Evolutionary conservation across 2,329 filamentous ascomycete genomes (phyloP).

Genomic region (Claviceps pusilla): DNA sequence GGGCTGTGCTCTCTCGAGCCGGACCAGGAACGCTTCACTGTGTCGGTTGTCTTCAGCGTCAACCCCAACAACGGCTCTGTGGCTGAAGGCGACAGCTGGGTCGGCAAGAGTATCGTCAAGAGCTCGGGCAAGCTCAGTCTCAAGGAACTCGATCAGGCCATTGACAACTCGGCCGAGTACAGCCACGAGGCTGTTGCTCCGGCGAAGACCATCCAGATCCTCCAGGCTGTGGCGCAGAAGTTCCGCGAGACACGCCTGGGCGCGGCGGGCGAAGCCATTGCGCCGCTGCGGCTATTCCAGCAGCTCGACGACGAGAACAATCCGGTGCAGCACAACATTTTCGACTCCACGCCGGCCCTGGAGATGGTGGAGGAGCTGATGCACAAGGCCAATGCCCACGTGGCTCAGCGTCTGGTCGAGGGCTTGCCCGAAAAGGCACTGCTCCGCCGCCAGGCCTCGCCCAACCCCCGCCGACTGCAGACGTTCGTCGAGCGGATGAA

Average conservation of each 20-base stretch:
- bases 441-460: slow-evolving; percentile 70
- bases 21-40: slow-evolving; percentile 75
- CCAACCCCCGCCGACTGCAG: slow-evolving; percentile 75
- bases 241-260: slow-evolving; percentile 81
- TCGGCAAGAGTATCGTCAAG: slow-evolving; percentile 87
- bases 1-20: slow-evolving; percentile 81
- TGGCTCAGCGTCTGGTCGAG: slow-evolving; percentile 68
- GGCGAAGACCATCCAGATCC: slow-evolving; percentile 62
- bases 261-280: slow-evolving; percentile 62
- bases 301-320: slow-evolving; percentile 97
- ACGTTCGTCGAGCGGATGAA: slow-evolving; percentile 90
- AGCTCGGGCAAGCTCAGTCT: slow-evolving; percentile 76
- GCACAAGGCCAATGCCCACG: slow-evolving; percentile 80
- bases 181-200: slow-evolving; percentile 52
- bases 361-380: slow-evolving; percentile 91
- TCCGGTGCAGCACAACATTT: slow-evolving; percentile 90
- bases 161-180: slow-evolving; percentile 47
- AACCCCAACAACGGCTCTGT: slow-evolving; percentile 66
- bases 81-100: slow-evolving; percentile 77
- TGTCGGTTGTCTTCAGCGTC: slow-evolving; percentile 87
- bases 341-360: slow-evolving; percentile 75
- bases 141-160: slow-evolving; percentile 68
- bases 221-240: slow-evolving; percentile 72
- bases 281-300: slow-evolving; percentile 75
- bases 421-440: slow-evolving; percentile 84